Base-by-base conservation (phyloP, 208 protist genomes). In the Acanthamoeba royreba region DNA sequence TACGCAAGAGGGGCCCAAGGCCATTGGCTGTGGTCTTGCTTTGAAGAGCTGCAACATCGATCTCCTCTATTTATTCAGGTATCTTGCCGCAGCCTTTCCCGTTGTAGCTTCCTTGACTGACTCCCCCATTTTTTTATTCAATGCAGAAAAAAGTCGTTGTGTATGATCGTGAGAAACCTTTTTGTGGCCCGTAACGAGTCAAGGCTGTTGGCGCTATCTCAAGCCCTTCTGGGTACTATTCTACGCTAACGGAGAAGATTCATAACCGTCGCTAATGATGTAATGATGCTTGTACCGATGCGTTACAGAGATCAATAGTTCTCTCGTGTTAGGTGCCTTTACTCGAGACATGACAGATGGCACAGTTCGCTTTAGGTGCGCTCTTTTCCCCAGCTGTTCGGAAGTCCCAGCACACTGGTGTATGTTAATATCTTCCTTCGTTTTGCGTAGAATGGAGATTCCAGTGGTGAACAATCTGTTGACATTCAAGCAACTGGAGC, bases 401-500 rank as follows among this genome's bases (percentile, higher is more conserved):
- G 25, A 3, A 2, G 69, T 35, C 25, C 22, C 25, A 33, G 8
- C 58, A 9, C 13, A n/a, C 58, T 17, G 25, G 58, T 31, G 58
- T 31, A 69, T 28, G 25, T n/a, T n/a, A n/a, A n/a, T n/a, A n/a
- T n/a, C n/a, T n/a, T n/a, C n/a, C n/a, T n/a, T n/a, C n/a, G n/a
- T n/a, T n/a, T n/a, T n/a, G n/a, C n/a, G n/a, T n/a, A 81, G 69
- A n/a, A 81, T 81, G 69, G 69, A 81, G 19, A 81, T 81, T 47
- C 69, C 69, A 8, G 40, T 81, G 2, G 69, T 81, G 69, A 81
- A 81, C 69, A 81, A 81, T n/a, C 38, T 81, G 8, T n/a, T 81
- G 7, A 81, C 69, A 4, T 11, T 47, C 38, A 28, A 47, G 38
- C 69, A 81, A 22, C 38, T 81, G 69, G 69, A 81, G 17, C 69